Evolutionary conservation across 169 alveolate genomes (phyloP), one percentile per base, ranked within the genome.

Genomic region (Plasmodium fragile): DNA sequence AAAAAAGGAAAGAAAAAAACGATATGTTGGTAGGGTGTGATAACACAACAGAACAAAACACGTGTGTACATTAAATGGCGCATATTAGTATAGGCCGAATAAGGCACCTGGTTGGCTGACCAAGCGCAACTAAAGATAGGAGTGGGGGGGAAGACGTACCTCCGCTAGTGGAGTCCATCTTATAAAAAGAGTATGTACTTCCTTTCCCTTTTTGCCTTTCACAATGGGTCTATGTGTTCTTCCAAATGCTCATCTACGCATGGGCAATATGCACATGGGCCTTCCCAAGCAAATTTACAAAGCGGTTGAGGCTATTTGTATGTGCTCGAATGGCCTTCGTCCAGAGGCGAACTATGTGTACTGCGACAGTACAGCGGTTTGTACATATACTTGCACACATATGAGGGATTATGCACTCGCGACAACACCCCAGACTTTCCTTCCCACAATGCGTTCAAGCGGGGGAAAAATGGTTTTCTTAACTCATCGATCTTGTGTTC

Each of bases 101-200:
- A 18, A 25, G 36, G 39, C 59, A 49, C 59, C 59, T 16, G 16
- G 39, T 7, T 28, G n/a, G 36, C 41, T 22, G 25, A 65, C 4
- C 36, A 65, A 11, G 11, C 75, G 39, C 75, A 22, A 18, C 13
- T 1, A 18, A 65, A 22, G 5, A 3, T 25, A 8, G 41, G 11
- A 28, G 30, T 7, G 75, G 36, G 36, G 36, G 36, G 16, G 36
- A 65, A 25, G 36, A 3, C 36, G 8, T 83, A 83, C 92, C 82
- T 83, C 41, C 78, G 18, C 52, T 36, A 28, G 49, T 70, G 13
- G 75, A 45, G 53, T 83, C 92, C 92, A 83, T 83, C 25, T 39
- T 83, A n/a, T 83, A 69, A 28, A n/a, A 36, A 25, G n/a, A 82
- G 30, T 65, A 32, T 25, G 55, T 81, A 28, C 25, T 18, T 32